Evolutionary conservation across 1,284 basidiomycete genomes (phyloP).

Genomic region (Stereum hirsutum): DNA sequence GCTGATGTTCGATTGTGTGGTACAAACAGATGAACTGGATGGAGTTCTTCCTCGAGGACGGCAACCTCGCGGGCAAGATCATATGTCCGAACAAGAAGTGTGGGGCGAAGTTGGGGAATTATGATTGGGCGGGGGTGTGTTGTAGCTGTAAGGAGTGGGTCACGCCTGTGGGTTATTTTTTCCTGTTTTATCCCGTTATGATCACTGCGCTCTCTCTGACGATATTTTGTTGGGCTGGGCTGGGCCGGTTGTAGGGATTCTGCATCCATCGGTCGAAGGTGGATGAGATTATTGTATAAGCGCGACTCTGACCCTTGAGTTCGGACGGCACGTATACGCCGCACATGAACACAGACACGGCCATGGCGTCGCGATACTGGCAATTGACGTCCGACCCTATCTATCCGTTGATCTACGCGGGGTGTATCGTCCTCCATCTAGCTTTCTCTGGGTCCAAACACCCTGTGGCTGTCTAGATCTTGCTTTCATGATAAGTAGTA

Average conservation of each 20-base stretch:
- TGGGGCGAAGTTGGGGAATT: slow-evolving; percentile 86
- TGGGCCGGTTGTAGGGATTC: slow-evolving; percentile 54
- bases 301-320: too few species aligned
- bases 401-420: too few species aligned
- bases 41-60: slow-evolving; percentile 69
- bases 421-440: too few species aligned
- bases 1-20: neutral
- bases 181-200: neutral
- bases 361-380: too few species aligned
- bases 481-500: too few species aligned
- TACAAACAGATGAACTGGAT: slow-evolving; percentile 86
- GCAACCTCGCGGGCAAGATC: slow-evolving; percentile 81
- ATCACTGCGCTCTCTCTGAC: neutral
- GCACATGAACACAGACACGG: too few species aligned
- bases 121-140: slow-evolving; percentile 93
- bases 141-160: slow-evolving; percentile 92
- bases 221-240: neutral
- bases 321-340: too few species aligned
- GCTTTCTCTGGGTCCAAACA: too few species aligned
- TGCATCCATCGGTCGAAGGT: slow-evolving; percentile 87
- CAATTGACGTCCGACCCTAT: too few species aligned
- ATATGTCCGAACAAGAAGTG: slow-evolving; percentile 89
- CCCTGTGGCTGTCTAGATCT: too few species aligned
- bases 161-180: slow-evolving; percentile 54
- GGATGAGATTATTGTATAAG: slow-evolving; percentile 57